Evolutionary conservation across 768 basidiomycete species (phyloP).

Genomic region (Mrakia hoshinonis): DNA sequence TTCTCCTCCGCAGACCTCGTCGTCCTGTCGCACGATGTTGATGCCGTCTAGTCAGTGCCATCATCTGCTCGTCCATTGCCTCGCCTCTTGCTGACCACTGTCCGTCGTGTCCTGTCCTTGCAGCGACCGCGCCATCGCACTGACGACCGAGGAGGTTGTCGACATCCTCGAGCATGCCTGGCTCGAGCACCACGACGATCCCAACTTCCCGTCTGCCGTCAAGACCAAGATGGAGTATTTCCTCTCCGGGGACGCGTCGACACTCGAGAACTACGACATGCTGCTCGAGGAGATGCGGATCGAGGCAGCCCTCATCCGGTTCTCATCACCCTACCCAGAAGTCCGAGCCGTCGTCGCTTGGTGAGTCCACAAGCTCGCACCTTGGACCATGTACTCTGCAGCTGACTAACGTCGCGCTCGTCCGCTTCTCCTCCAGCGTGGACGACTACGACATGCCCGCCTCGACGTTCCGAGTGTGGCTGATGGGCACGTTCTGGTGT

Average conservation of each 20-base stretch:
- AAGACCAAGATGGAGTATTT: conserved; percentile 28
- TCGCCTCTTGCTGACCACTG: not conserved
- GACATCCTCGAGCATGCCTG: conserved; percentile 28
- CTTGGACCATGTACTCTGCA: too few relatives aligned
- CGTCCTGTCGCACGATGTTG: conserved; percentile 23
- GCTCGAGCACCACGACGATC: conserved; percentile 18
- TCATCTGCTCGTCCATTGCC: too few relatives aligned
- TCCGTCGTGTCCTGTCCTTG: not conserved
- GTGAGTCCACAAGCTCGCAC: not conserved
- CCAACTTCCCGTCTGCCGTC: conserved; percentile 23
- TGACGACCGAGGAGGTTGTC: conserved; percentile 15
- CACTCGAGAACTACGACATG: conserved; percentile 25
- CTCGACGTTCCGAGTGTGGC: conserved; percentile 45
- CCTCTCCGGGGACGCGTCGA: conserved; percentile 25
- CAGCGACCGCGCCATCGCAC: conserved; percentile 24
- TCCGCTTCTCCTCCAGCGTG: conserved; percentile 39
- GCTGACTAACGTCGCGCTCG: too few relatives aligned
- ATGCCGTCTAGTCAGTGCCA: not conserved
- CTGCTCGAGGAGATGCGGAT: conserved; percentile 29
- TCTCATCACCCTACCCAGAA: conserved; percentile 35
- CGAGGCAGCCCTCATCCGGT: conserved; percentile 36
- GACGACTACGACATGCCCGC: conserved; percentile 61
- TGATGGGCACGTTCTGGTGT: conserved; percentile 33
- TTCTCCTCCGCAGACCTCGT: conserved; percentile 11
- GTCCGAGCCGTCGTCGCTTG: conserved; percentile 62